Evolutionary conservation across 2,329 filamentous ascomycete species (phyloP), one percentile per base, ranked within the genome.

Genomic region (Phoma sp.): DNA sequence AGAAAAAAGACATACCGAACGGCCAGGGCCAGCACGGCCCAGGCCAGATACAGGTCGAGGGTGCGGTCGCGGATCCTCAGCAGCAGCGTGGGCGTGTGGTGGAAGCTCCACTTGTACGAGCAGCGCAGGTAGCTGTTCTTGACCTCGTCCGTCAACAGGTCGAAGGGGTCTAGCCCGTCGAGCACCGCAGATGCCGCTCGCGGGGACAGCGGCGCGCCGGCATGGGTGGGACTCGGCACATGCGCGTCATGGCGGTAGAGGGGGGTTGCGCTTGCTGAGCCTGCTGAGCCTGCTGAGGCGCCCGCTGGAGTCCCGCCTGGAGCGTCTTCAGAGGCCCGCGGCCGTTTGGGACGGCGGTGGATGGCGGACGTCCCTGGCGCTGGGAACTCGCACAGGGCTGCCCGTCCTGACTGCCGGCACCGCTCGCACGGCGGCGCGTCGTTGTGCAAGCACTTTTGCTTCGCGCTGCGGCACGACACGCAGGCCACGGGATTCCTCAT

Each of bases 101-200:
- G 73, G 64, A 76, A 77, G 61, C 73, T 74, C 75, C 75, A 77
- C 62, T 77, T 77, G 70, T 77, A 77, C 25, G 69, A 67, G 61
- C 75, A 77, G 13, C 75, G 60, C 53, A 76, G 59, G 43, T 76
- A 77, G 62, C 70, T 74, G 62, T 76, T 76, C 66, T 75, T 76
- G 49, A 77, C 74, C 62, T 77, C 74, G 53, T 77, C 75, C 3
- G 74, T 77, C 43, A 77, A 62, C 43, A 76, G 67, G 33, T 72
- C 70, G 37, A 74, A 76, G 7, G 74, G 73, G 61, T 76, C 73
- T 22, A 75, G 58, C 48, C 67, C 60, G 43, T 73, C 72, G 46
- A 75, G 63, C 35, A 66, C 61, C 43, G 59, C 56, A 45, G 67
- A 64, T 61, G 68, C 66, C 56, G 68, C 58, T 24, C 33, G 63